phyloP scores from a whole-genome alignment of 1,139 yeast species.

The Meyerozyma guilliermondii region DNA sequence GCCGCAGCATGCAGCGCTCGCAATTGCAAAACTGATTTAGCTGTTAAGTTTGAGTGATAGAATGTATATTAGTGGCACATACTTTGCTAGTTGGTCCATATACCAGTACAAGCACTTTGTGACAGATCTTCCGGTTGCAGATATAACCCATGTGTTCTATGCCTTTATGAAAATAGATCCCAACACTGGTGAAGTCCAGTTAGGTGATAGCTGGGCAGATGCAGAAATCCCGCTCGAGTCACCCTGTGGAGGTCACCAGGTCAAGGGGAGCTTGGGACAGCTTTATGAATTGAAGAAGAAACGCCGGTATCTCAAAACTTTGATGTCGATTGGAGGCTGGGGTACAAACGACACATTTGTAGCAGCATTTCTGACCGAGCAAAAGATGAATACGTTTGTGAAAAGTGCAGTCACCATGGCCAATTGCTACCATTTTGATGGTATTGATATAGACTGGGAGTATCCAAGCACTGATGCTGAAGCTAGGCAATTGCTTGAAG shows the following conservation, averaged over 20 bases:
- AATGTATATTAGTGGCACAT: slow-evolving; percentile 23
- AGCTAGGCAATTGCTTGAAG: slow-evolving; percentile 37
- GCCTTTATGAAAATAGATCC: slow-evolving; percentile 65
- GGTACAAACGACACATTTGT: slow-evolving; percentile 55
- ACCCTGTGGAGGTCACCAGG: slow-evolving; percentile 15
- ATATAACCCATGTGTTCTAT: slow-evolving; percentile 66
- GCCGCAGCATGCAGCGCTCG: background rate
- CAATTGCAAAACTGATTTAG: background rate
- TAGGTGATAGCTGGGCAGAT: slow-evolving; percentile 71
- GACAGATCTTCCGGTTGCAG: slow-evolving; percentile 52
- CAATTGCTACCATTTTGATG: slow-evolving; percentile 67
- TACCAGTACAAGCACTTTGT: slow-evolving; percentile 62
- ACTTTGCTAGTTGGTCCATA: slow-evolving; percentile 65
- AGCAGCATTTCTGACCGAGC: slow-evolving; percentile 32
- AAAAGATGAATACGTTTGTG: slow-evolving; percentile 44
- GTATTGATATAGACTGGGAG: slow-evolving; percentile 95
- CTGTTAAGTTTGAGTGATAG: background rate
- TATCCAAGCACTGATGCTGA: slow-evolving; percentile 56
- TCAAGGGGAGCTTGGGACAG: slow-evolving; percentile 53
- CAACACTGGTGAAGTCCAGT: slow-evolving; percentile 45
- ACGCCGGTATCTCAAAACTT: slow-evolving; percentile 49
- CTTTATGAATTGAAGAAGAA: slow-evolving; percentile 44
- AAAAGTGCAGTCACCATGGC: slow-evolving; percentile 44
- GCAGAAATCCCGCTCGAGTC: slow-evolving; percentile 36
- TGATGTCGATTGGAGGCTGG: slow-evolving; percentile 89